phyloP scores from a whole-genome alignment of 371 early-diverging fungal genomes.

The Capillidium heterosporum region DNA sequence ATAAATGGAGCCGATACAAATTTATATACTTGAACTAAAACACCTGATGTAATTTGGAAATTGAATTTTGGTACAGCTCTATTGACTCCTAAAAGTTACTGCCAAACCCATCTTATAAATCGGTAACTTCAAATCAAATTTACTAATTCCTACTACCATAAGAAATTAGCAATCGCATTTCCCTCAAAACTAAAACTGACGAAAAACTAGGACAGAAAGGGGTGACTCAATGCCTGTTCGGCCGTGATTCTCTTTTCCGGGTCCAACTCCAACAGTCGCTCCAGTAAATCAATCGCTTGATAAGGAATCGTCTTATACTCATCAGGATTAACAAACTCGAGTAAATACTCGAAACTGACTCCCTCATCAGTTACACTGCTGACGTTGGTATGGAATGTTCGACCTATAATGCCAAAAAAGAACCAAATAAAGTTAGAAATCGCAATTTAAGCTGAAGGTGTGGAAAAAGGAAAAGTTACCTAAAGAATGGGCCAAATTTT shows the following conservation, averaged over 20 bases:
- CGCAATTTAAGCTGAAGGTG: not conserved
- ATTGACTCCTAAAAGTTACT: no score
- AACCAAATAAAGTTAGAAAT: not conserved
- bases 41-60: no score
- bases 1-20: no score
- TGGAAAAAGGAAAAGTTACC: constrained; percentile 16
- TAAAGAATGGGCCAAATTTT: constrained; percentile 33
- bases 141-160: no score
- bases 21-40: no score
- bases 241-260: constrained; percentile 33
- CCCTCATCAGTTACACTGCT: constrained; percentile 21
- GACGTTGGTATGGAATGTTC: constrained; percentile 37
- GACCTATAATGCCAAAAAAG: constrained; percentile 15
- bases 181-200: no score
- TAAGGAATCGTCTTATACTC: constrained; percentile 11
- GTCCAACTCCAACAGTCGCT: constrained; percentile 20
- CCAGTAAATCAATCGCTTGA: constrained; percentile 23
- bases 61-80: no score
- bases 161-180: no score
- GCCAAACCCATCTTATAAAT: no score
- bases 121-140: no score
- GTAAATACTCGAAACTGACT: constrained; percentile 19
- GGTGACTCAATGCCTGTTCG: constrained; percentile 32
- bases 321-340: constrained; percentile 16
- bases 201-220: constrained; percentile 19